Evolutionary conservation across 345 rosid species (phyloP).

Genomic region (Populus simonii): DNA sequence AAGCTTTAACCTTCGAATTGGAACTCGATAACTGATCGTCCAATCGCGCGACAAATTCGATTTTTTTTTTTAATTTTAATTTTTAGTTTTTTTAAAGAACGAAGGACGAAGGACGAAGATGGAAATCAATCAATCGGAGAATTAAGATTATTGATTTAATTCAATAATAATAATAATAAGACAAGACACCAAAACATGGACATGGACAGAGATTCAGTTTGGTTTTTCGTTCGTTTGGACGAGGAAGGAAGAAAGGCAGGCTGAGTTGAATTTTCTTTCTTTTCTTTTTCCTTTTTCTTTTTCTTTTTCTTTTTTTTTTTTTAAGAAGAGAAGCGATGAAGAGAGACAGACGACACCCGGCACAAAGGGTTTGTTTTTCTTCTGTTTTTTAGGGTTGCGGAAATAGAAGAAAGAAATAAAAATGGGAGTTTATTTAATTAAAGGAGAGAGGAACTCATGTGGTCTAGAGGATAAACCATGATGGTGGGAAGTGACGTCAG

Average conservation of each 20-base stretch:
- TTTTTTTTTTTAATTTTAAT: neutral
- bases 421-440: neutral
- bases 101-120: neutral
- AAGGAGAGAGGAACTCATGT: neutral
- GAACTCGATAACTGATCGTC: conserved; percentile 10
- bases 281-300: no score
- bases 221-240: neutral
- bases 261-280: no score
- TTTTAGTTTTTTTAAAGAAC: neutral
- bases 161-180: neutral
- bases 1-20: neutral
- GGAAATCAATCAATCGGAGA: neutral
- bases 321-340: no score
- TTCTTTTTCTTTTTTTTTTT: no score
- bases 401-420: no score
- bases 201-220: neutral
- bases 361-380: no score
- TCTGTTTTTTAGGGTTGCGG: no score
- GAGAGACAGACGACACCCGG: no score
- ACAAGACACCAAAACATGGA: neutral
- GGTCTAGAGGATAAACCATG: neutral
- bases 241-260: neutral
- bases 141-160: no score
- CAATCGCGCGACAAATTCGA: conserved; percentile 18
- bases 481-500: neutral